Conservation (phyloP, 2,329 filamentous ascomycete genomes). For the Trichoderma sp. region DNA sequence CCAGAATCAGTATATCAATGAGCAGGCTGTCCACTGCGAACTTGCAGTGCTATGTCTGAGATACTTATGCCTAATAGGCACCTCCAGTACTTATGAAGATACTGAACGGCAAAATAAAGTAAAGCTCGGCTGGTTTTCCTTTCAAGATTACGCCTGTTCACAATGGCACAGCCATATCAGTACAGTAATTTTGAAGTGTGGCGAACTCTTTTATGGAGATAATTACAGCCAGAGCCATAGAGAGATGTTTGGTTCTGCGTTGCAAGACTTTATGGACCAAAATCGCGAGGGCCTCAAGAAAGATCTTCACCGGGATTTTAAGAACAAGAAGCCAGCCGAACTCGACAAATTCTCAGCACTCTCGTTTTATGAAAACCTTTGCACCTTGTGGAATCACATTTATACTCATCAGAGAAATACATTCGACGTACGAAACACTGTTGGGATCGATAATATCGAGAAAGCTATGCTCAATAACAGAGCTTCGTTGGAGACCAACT, state of each 20-base stretch:
- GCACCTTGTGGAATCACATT: not conserved
- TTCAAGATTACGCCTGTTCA: conserved; percentile 8
- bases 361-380: not conserved
- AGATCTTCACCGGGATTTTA: not conserved
- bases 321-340: not conserved
- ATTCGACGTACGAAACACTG: not conserved
- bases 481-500: not conserved
- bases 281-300: not conserved
- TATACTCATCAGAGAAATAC: not conserved
- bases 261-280: not conserved
- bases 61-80: not conserved
- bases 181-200: not conserved
- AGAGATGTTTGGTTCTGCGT: not conserved
- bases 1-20: not conserved
- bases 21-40: not conserved
- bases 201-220: not conserved
- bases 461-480: not conserved
- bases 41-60: not conserved
- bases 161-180: conserved; percentile 1
- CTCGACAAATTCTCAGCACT: not conserved
- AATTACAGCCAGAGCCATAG: not conserved
- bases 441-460: not conserved
- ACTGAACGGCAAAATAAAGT: not conserved
- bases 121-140: conserved; percentile 1
- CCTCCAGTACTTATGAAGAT: not conserved